Evolutionary conservation across 805 yeast genomes (phyloP), one percentile per base, ranked within the genome.

Genomic region (Ogataea paradorogensis): DNA sequence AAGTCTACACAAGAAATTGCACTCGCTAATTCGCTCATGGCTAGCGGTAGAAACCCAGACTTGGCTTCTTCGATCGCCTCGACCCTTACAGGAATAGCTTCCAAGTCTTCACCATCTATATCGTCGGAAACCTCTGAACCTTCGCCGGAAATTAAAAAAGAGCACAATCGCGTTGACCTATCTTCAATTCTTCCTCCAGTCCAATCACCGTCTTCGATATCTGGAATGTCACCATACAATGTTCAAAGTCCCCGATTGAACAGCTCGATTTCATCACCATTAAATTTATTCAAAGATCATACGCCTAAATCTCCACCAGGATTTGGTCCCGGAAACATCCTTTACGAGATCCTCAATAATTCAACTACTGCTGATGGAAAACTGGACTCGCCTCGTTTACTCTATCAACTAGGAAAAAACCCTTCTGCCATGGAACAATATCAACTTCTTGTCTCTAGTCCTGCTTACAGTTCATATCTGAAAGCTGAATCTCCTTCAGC

Each of bases 1-100:
- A 75, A 69, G 49, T 64, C 80, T 0, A 62, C 76, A 4, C 61
- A 65, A 38, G 78, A 75, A 36, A 69, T 78, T 23, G 73, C 78
- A 42, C 55, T 65, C 18, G 79, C 75, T 15, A 70, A 69, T 44
- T 71, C 69, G n/a, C 55, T 73, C 14, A 69, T 74, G 14, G 69
- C 72, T 5, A 60, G 66, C 46, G 82, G 82, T 0, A 62, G 69
- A 28, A 75, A 74, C 38, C 82, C 82, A 0, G 65, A 61, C 6
- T 57, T 64, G 16, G 62, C 64, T 3, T 46, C 56, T 11, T 52
- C 58, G 9, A 46, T 55, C 4, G 58, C 56, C 5, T 48, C 59
- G n/a, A 48, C 55, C 2, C 22, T 53, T n/a, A 49, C 51, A 30
- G 56, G 50, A 5, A 27, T 59, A 2, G 53, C 54, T 1, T 30